Percentiles rank a stretch among this genome's conserved stretches.
These are phyloP conservation scores for Pyrenophora seminiperda DNA, from an alignment of 2,329 filamentous ascomycete genomes.

Conservation along the genomic window DNA sequence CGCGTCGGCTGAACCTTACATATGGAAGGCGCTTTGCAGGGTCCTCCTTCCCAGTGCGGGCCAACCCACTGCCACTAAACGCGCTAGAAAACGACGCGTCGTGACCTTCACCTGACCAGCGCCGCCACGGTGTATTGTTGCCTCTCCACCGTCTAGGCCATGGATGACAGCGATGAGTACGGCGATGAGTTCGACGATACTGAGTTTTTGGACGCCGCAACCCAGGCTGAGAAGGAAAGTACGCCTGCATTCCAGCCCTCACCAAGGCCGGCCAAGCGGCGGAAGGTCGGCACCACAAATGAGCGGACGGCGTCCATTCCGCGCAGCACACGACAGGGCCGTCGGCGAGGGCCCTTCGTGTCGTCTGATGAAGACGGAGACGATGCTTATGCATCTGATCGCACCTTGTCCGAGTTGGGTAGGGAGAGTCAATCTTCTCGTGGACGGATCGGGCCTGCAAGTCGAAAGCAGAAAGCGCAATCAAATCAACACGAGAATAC, in stretches of 20 bases:
- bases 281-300: conserved; percentile 36
- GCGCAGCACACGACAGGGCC: conserved; percentile 21
- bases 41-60: conserved; percentile 12
- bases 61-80: conserved; percentile 25
- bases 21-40: conserved; percentile 26
- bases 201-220: conserved; percentile 66
- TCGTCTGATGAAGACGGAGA: conserved; percentile 37
- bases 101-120: conserved; percentile 16
- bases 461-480: conserved; percentile 21
- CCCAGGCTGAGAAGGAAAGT: conserved; percentile 52
- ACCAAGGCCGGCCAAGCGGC: conserved; percentile 46
- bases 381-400: conserved; percentile 14
- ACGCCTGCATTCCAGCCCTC: conserved; percentile 42
- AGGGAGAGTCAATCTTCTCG: conserved; percentile 15
- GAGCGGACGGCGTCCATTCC: conserved; percentile 30
- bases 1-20: conserved; percentile 25
- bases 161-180: conserved; percentile 60
- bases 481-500: conserved; percentile 15
- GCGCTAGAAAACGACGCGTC: conserved; percentile 36
- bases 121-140: conserved; percentile 21
- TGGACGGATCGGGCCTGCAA: conserved; percentile 12
- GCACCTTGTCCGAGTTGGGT: conserved; percentile 12
- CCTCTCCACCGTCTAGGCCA: conserved; percentile 21
- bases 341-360: conserved; percentile 30
- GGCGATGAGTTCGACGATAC: conserved; percentile 69